Evolutionary conservation across 192 early-diverging fungal genomes (phyloP), one percentile per base, ranked within the genome.

Genomic region (Coemansia sp.): DNA sequence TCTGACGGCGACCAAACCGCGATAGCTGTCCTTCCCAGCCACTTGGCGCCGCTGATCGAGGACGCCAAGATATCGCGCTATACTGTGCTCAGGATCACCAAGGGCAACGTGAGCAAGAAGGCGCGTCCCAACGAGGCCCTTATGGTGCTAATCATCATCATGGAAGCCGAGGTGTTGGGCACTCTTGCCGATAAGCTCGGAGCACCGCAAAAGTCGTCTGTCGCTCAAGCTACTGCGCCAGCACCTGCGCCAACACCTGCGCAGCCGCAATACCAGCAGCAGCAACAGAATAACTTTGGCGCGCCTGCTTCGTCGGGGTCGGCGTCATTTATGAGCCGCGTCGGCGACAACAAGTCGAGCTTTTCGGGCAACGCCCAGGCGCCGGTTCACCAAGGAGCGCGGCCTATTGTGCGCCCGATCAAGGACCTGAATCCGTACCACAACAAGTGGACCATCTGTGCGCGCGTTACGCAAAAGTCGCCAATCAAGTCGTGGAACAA

Each of bases 361-460:
- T 74, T 65, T 34, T 64, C 56, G 36, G 54, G 42, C 23, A 60
- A 33, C 13, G 46, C 32, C 33, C 55, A 61, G 23, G 71, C 81
- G 17, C 78, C 78, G 13, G 66, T 81, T 32, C 75, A 83, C 57
- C 72, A 62, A 45, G 74, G 78, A 20, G 29, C 70, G 9, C 63
- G 68, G 22, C 67, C 65, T 5, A 59, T 67, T 3, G 34, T 75
- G 66, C 71, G 75, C 35, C 79, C 89, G 25, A 92, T 94, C 73
- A 87, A 79, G 48, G 85, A 81, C 59, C 79, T 96, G 62, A 94
- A 88, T 63, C 94, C 94, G 45, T 96, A 96, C 82, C 91, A 92
- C 70, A 92, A 89, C 82, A 91, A 87, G 85, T 98, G 95, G 95
- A 96, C 92, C 13, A 98, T 99, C 71, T 88, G 90, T 59, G 97